Conservation (phyloP, 2,329 filamentous ascomycete genomes). For the Cryphonectria naterciae region DNA sequence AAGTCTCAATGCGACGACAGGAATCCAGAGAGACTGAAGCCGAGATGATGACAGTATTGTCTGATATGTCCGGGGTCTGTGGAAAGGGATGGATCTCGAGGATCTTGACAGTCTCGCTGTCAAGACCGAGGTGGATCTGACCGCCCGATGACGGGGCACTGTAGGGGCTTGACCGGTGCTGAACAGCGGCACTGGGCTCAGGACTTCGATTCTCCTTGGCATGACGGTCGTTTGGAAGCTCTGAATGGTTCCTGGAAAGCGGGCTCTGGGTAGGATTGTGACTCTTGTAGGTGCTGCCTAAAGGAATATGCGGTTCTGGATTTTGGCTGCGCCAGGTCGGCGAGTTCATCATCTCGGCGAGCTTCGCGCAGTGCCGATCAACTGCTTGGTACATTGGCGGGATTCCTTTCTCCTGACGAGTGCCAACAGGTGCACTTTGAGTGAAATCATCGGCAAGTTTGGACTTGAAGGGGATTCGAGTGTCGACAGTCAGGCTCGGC, state of each 20-base stretch:
- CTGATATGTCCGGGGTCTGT: slow-evolving; percentile 11
- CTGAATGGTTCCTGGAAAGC: neutral
- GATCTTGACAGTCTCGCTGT: slow-evolving; percentile 23
- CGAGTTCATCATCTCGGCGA: slow-evolving; percentile 26
- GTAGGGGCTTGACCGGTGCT: neutral
- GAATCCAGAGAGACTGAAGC: slow-evolving; percentile 9
- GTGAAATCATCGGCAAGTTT: neutral
- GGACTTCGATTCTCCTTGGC: neutral
- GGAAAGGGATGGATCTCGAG: slow-evolving; percentile 21
- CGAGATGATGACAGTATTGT: slow-evolving; percentile 25
- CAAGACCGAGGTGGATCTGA: slow-evolving; percentile 8
- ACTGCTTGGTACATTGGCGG: slow-evolving; percentile 17
- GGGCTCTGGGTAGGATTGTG: neutral
- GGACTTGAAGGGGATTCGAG: neutral
- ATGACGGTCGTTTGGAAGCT: neutral
- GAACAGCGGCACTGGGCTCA: no score
- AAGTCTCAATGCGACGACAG: neutral
- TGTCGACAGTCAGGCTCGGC: slow-evolving; percentile 24
- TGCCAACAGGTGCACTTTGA: slow-evolving; percentile 25
- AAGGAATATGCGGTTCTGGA: neutral
- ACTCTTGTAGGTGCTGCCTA: neutral
- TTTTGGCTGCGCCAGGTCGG: slow-evolving; percentile 27
- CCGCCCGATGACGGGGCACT: neutral
- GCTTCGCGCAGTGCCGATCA: slow-evolving; percentile 24
- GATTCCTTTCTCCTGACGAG: slow-evolving; percentile 20